Percentiles rank a stretch among this genome's conserved stretches.
These are phyloP conservation scores for Aspergillus sergii DNA, from an alignment of 2,329 filamentous ascomycete species.

Conservation along the genomic window DNA sequence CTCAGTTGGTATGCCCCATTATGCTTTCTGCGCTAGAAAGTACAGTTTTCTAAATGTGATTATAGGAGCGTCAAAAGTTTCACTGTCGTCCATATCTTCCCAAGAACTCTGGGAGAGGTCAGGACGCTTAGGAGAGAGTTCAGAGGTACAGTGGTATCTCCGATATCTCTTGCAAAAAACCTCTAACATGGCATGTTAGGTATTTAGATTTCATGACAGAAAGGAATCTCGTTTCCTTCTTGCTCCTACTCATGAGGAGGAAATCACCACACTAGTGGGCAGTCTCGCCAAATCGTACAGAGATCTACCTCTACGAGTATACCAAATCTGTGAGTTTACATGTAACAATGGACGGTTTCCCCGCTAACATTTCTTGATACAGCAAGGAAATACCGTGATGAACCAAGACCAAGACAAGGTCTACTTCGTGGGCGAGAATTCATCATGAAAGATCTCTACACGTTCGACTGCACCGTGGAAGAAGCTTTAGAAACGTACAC, in stretches of 20 bases:
- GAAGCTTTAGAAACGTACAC: slow-evolving; percentile 80
- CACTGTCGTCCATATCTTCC: slow-evolving; percentile 82
- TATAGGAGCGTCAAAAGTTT: slow-evolving; percentile 74
- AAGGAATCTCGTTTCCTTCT: slow-evolving; percentile 75
- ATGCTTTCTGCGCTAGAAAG: not conserved
- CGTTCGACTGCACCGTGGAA: slow-evolving; percentile 73
- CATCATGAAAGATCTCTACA: slow-evolving; percentile 97
- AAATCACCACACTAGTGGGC: slow-evolving; percentile 82
- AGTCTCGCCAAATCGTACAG: slow-evolving; percentile 78
- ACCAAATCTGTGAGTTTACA: slow-evolving; percentile 73
- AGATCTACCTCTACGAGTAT: slow-evolving; percentile 80
- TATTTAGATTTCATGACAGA: slow-evolving; percentile 80
- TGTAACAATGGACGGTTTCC: not conserved
- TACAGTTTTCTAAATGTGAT: not conserved
- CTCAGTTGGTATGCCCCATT: slow-evolving; percentile 59
- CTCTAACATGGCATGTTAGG: slow-evolving; percentile 48
- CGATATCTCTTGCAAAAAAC: not conserved
- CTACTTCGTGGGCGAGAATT: slow-evolving; percentile 88
- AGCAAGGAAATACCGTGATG: slow-evolving; percentile 94
- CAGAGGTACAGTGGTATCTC: slow-evolving; percentile 62
- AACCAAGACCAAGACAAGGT: slow-evolving; percentile 83
- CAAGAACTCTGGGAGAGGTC: slow-evolving; percentile 81
- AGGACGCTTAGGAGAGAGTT: slow-evolving; percentile 73
- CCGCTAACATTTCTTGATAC: not conserved
- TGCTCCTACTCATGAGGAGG: slow-evolving; percentile 93